phyloP scores from a whole-genome alignment of 2,329 filamentous ascomycete genomes.

The Epicoccum nigrum region DNA sequence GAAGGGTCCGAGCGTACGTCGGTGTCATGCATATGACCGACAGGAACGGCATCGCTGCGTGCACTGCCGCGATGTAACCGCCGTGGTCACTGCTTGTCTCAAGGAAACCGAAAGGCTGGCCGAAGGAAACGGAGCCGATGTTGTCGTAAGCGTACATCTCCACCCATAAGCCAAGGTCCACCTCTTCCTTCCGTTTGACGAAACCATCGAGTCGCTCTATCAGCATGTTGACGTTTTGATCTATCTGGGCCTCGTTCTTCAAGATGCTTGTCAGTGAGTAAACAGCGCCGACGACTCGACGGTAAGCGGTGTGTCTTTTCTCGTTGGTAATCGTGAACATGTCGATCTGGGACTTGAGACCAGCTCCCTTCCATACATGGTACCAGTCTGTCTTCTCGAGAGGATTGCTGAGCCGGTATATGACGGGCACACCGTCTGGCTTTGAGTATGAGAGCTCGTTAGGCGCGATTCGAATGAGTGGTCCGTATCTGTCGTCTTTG shows the following conservation, averaged over 20 bases:
- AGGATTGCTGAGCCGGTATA: conserved; percentile 28
- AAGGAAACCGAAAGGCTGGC: conserved; percentile 28
- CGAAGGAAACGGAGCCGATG: conserved; percentile 28
- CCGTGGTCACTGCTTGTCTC: conserved; percentile 26
- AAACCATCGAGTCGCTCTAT: conserved; percentile 29
- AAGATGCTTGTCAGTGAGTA: conserved; percentile 53
- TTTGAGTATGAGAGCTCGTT: conserved; percentile 45
- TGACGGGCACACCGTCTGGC: conserved; percentile 20
- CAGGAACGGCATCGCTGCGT: conserved; percentile 42
- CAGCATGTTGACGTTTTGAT: conserved; percentile 30
- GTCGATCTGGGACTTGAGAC: conserved; percentile 21
- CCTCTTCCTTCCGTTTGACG: conserved; percentile 19
- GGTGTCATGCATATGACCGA: conserved; percentile 17
- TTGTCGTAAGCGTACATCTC: conserved; percentile 34
- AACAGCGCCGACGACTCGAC: conserved; percentile 14
- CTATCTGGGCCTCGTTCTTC: conserved; percentile 34
- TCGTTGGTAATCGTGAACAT: conserved; percentile 23
- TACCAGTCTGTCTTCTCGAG: conserved; percentile 36
- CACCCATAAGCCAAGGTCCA: conserved; percentile 39
- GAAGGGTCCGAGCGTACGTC: conserved; percentile 14
- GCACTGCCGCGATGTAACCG: conserved; percentile 37
- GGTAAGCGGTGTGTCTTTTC: conserved; percentile 11
- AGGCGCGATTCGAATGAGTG: conserved; percentile 55
- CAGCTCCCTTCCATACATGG: conserved; percentile 25
- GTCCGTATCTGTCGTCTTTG: conserved; percentile 7